Evolutionary conservation across 139 green algal genomes (phyloP).

Genomic region (Chlamydomonas asymmetrica): DNA sequence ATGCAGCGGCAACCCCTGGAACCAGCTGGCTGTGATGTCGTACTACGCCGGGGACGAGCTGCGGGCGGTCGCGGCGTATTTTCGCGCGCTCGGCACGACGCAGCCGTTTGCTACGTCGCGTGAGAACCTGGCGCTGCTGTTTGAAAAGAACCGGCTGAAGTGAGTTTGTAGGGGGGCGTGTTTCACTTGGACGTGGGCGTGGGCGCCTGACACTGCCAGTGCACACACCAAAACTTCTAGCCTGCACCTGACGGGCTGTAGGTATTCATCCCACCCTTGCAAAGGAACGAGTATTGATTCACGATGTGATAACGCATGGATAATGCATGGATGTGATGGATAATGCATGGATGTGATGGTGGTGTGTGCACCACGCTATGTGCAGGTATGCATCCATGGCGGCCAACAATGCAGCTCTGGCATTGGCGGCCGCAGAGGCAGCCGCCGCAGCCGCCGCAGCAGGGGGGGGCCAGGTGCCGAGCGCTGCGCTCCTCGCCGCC

Average conservation of each 20-base stretch:
- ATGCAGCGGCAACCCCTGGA: slow-evolving; percentile 78
- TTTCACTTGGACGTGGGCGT: too few relatives aligned
- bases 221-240: background rate
- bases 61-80: slow-evolving; percentile 54
- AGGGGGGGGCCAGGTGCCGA: too few relatives aligned
- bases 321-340: too few relatives aligned
- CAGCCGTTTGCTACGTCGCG: slow-evolving; percentile 64
- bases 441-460: too few relatives aligned
- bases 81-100: slow-evolving; percentile 53
- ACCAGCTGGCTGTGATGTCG: slow-evolving; percentile 83
- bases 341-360: too few relatives aligned
- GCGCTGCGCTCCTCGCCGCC: slow-evolving; percentile 7
- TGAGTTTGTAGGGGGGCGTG: slow-evolving; percentile 14
- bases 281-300: too few relatives aligned
- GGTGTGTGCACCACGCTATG: too few relatives aligned
- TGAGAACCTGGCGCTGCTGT: slow-evolving; percentile 76
- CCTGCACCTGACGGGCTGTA: too few relatives aligned
- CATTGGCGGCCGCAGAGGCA: too few relatives aligned
- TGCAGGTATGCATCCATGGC: slow-evolving; percentile 32
- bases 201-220: background rate
- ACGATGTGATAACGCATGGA: too few relatives aligned
- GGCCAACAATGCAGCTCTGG: too few relatives aligned
- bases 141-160: slow-evolving; percentile 62
- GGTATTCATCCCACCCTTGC: too few relatives aligned
- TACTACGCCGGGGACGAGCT: slow-evolving; percentile 62